Evolutionary conservation across 805 yeast genomes (phyloP).

Genomic region (Debaryomyces hansenii): DNA sequence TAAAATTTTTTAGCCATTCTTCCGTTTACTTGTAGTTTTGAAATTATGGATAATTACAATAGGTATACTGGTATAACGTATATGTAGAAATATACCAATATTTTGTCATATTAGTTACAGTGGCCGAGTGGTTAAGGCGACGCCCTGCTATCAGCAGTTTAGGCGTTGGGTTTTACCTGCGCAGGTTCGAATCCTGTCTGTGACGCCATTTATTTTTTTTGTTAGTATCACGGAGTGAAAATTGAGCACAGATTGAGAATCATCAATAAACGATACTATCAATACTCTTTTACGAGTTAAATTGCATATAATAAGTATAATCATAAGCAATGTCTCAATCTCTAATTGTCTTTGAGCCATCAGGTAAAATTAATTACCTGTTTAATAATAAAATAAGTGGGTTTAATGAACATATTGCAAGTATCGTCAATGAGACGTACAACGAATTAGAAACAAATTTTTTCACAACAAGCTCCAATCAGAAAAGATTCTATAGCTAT

Average conservation of each 20-base stretch:
- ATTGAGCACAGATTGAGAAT: no score
- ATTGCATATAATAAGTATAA: no score
- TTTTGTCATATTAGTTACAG: conserved; percentile 51
- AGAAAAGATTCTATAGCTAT: conserved; percentile 36
- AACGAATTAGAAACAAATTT: conserved; percentile 34
- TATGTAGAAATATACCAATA: no score
- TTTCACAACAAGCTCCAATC: conserved; percentile 28
- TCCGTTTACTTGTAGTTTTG: no score
- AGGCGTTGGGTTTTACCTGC: conserved; percentile 55
- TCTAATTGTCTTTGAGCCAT: conserved; percentile 33
- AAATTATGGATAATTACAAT: no score
- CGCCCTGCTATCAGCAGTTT: conserved; percentile 69
- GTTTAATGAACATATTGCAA: conserved; percentile 38
- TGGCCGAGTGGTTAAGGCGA: conserved; percentile 96
- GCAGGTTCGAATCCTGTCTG: conserved; percentile 99
- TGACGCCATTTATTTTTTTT: conserved; percentile 67
- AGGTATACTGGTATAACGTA: no score
- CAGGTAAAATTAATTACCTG: conserved; percentile 39
- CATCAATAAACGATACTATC: no score
- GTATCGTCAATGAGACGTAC: conserved; percentile 35
- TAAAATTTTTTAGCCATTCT: no score
- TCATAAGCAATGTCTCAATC: conserved; percentile 36
- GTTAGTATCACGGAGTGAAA: background rate
- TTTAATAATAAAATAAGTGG: conserved; percentile 34
- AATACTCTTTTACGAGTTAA: no score